Percentiles rank a stretch among this genome's conserved stretches.
Conservation (phyloP, 441 rosid species). For the Manihot esculenta region DNA sequence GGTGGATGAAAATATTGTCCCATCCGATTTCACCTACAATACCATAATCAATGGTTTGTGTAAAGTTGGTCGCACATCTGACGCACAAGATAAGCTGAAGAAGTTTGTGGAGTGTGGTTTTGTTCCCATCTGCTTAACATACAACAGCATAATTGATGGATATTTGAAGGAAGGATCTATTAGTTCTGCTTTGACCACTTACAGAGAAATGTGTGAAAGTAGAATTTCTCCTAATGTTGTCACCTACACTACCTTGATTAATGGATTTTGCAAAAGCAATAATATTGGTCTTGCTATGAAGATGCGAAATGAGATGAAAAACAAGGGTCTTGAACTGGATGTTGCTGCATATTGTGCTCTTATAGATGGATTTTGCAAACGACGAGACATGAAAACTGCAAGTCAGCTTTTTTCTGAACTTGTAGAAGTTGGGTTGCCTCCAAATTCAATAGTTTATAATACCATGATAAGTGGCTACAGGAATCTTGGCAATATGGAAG, state of each 20-base stretch:
- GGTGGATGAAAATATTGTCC: constrained; percentile 42
- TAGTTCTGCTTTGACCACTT: constrained; percentile 42
- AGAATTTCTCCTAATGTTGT: constrained; percentile 51
- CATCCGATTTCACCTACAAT: constrained; percentile 55
- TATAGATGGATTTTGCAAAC: constrained; percentile 57
- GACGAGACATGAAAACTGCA: constrained; percentile 54
- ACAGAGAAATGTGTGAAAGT: constrained; percentile 49
- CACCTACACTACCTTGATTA: constrained; percentile 55
- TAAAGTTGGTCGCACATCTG: constrained; percentile 52
- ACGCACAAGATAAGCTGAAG: constrained; percentile 49
- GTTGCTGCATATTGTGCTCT: constrained; percentile 50
- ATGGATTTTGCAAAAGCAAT: constrained; percentile 51
- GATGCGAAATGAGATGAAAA: constrained; percentile 52
- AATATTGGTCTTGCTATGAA: constrained; percentile 52
- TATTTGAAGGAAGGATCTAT: constrained; percentile 50
- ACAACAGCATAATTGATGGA: constrained; percentile 64
- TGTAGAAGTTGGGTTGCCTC: constrained; percentile 53
- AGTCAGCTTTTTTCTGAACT: constrained; percentile 51
- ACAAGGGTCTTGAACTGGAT: constrained; percentile 50
- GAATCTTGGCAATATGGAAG: constrained; percentile 52
- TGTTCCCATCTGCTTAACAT: constrained; percentile 45
- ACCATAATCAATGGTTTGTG: constrained; percentile 57
- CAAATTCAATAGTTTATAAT: constrained; percentile 46
- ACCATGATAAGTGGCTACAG: constrained; percentile 68
- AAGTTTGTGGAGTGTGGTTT: constrained; percentile 41